phyloP scores from a whole-genome alignment of 2,329 filamentous ascomycete species.

The Myrmaecium sp. region DNA sequence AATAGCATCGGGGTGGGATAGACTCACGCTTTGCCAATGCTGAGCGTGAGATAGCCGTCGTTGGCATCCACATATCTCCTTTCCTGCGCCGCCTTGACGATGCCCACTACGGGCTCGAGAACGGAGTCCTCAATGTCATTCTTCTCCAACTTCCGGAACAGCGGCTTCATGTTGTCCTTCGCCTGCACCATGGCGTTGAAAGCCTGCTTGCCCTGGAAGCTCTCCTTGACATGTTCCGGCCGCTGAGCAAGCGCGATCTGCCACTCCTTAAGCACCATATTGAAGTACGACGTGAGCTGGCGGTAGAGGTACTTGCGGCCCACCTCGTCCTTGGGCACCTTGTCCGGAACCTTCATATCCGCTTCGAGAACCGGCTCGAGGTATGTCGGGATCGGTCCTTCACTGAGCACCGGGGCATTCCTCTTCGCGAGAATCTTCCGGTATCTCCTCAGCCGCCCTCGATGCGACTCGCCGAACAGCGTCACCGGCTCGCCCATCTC shows the following conservation, averaged over 20 bases:
- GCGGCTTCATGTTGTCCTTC: conserved; percentile 69
- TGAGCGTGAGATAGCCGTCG: conserved; percentile 80
- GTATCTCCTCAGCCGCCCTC: conserved; percentile 52
- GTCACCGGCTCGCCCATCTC: conserved; percentile 53
- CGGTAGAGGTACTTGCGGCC: conserved; percentile 59
- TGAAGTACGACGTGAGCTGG: conserved; percentile 89
- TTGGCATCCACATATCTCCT: conserved; percentile 91
- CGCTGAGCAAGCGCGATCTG: conserved; percentile 52
- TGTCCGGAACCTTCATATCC: conserved; percentile 67
- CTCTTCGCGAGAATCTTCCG: conserved; percentile 38
- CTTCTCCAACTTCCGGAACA: conserved; percentile 81
- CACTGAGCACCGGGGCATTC: conserved; percentile 34
- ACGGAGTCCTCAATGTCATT: conserved; percentile 63
- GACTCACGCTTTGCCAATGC: conserved; percentile 69
- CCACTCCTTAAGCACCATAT: conserved; percentile 86
- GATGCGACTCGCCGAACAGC: conserved; percentile 70
- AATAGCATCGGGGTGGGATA: not conserved
- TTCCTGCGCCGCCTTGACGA: conserved; percentile 79
- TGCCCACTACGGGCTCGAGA: conserved; percentile 71
- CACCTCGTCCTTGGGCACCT: conserved; percentile 44
- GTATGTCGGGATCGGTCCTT: conserved; percentile 75
- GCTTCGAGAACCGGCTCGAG: conserved; percentile 64
- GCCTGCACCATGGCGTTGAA: conserved; percentile 75
- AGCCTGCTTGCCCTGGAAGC: conserved; percentile 65
- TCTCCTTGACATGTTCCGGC: conserved; percentile 43